phyloP scores from a whole-genome alignment of 768 basidiomycete species.

The Gautieria morchelliformis region DNA sequence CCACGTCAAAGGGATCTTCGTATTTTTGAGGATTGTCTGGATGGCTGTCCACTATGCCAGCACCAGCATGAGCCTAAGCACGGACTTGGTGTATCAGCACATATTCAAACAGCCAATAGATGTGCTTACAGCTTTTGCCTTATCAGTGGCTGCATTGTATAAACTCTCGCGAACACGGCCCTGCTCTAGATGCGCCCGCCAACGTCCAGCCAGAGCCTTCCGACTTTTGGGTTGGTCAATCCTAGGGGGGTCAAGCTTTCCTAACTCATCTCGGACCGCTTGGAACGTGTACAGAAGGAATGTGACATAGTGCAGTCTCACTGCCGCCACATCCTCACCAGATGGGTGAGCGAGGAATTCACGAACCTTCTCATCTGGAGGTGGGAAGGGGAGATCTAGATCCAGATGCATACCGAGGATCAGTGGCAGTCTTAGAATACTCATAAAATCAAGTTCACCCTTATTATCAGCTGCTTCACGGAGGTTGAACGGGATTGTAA shows the following conservation, averaged over 20 bases:
- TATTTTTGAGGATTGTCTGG: too few relatives aligned
- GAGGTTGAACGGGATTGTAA: constrained; percentile 21
- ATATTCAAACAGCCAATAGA: too few relatives aligned
- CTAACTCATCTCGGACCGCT: not conserved
- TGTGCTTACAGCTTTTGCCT: not conserved
- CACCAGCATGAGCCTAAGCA: not conserved
- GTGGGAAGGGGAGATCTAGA: too few relatives aligned
- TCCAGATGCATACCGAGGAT: too few relatives aligned
- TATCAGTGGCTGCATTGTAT: not conserved
- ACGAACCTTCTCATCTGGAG: not conserved
- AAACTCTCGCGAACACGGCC: not conserved
- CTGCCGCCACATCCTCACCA: too few relatives aligned
- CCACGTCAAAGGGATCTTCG: too few relatives aligned
- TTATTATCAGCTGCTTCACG: too few relatives aligned
- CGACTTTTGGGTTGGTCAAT: too few relatives aligned
- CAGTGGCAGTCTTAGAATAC: not conserved
- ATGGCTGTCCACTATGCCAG: too few relatives aligned
- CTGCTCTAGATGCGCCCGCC: not conserved
- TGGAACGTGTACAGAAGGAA: not conserved
- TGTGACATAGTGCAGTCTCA: not conserved
- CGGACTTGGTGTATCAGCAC: not conserved
- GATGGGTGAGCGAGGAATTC: not conserved
- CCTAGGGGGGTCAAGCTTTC: not conserved
- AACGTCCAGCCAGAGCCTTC: not conserved
- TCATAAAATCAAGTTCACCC: too few relatives aligned